Base-by-base conservation (phyloP, 1,139 yeast species). In the Meyerozyma elateridarum region DNA sequence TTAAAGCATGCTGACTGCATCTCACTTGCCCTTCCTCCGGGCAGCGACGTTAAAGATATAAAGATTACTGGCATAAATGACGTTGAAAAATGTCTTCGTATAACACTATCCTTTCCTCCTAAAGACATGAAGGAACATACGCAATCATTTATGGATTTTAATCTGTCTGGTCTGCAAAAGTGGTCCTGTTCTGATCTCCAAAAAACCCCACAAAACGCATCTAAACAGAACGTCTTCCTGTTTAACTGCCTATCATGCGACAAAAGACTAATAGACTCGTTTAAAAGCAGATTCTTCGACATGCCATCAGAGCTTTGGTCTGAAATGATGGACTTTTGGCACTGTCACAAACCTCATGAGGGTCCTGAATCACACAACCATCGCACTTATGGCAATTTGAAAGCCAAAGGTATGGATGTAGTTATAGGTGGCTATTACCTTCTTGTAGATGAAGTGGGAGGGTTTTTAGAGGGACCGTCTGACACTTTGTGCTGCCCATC, bases 291-390 rank as follows among this genome's bases (percentile, higher is more conserved):
- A 20, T 56, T 81, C 29, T 57, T 64, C 41, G 85, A 85, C 28
- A 73, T 89, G 79, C 98, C 98, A 0, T 83, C 95, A 1, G 96
- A 88, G 47, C 66, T 78, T 34, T 91, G 98, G 98, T 76, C 84
- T 8, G 98, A 91, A 51, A 65, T 91, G 73, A 84, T 91, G 95
- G 97, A 91, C 39, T 84, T 83, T 43, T 91, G 98, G 98, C 97
- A 91, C 54, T 91, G 98, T 51, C 97, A 91, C 52, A 88, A 88
- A 51, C 97, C 98, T 0, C 63, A 64, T 15, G 54, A 60, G 22
- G 40, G 46, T n/a, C 32, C 40, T 8, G 15, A 22, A 25, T 15
- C 18, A 22, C 30, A 18, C 36, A 39, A 36, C 6, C 58, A 57
- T 29, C 44, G 51, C 30, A 64, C 64, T 43, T 44, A 52, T 24